Percentiles rank a stretch among this genome's conserved stretches.
phyloP scores from a whole-genome alignment of 306 rosid species.

The Fragaria ananassa region DNA sequence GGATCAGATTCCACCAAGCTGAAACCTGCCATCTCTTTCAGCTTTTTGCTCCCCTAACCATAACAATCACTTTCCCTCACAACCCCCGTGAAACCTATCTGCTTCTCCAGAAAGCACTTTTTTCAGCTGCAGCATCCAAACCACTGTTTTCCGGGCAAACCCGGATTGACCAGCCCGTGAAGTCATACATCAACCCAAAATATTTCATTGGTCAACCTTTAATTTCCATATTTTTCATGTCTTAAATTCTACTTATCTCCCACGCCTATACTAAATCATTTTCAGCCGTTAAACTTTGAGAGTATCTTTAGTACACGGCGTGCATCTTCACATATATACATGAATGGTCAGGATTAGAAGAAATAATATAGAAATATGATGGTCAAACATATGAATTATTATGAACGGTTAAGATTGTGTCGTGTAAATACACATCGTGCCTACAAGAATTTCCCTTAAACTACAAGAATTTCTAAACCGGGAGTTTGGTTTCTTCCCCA shows the following conservation, averaged over 20 bases:
- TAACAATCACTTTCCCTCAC: not conserved
- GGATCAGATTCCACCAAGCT: not conserved
- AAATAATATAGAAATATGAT: too few relatives aligned
- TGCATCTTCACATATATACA: too few relatives aligned
- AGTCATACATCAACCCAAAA: not conserved
- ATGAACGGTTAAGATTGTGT: too few relatives aligned
- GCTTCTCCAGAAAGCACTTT: not conserved
- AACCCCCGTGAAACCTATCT: conserved; percentile 4
- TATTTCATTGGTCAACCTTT: not conserved
- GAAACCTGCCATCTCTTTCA: conserved; percentile 2
- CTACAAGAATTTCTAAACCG: conserved; percentile 1
- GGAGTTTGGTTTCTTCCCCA: conserved; percentile 3
- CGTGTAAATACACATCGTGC: too few relatives aligned
- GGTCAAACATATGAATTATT: too few relatives aligned
- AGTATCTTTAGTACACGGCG: too few relatives aligned
- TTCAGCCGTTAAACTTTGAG: not conserved
- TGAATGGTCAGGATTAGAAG: too few relatives aligned
- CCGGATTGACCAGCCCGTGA: conserved; percentile 2
- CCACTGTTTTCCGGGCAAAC: conserved; percentile 3
- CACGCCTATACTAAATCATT: not conserved
- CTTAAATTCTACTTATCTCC: not conserved
- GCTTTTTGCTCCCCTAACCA: conserved; percentile 7
- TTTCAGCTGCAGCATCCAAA: not conserved
- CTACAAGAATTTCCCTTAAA: too few relatives aligned
- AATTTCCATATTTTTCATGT: not conserved